These are phyloP conservation scores for Fusarium sp. DNA, from an alignment of 2,329 filamentous ascomycete genomes.

Conservation along the genomic window DNA sequence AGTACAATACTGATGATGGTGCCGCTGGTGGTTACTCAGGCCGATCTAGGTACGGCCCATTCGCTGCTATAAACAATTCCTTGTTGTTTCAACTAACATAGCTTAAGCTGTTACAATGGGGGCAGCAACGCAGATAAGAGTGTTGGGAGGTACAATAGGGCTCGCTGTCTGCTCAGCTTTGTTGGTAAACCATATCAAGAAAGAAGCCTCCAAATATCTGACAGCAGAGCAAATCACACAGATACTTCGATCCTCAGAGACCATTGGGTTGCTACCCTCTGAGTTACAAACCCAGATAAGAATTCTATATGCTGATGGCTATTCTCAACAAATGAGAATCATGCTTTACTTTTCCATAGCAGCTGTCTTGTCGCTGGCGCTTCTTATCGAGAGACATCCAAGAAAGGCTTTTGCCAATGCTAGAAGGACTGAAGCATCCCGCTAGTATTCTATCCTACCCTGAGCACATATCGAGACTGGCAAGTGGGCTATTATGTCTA, in stretches of 20 bases:
- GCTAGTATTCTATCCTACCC: not conserved
- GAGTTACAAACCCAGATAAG: not conserved
- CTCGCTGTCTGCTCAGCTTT: slow-evolving; percentile 24
- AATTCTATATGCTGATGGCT: not conserved
- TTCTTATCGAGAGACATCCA: not conserved
- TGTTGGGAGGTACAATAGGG: slow-evolving; percentile 38
- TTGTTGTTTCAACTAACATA: not conserved
- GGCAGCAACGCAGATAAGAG: slow-evolving; percentile 28
- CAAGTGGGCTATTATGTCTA: not conserved
- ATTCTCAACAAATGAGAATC: slow-evolving; percentile 4
- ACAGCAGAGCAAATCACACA: slow-evolving; percentile 1
- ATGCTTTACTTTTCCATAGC: slow-evolving; percentile 13
- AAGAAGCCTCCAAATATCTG: slow-evolving; percentile 1
- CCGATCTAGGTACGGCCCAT: slow-evolving; percentile 10
- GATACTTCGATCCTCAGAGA: slow-evolving; percentile 8
- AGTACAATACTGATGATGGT: slow-evolving; percentile 34
- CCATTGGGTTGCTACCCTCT: not conserved
- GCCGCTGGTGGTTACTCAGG: slow-evolving; percentile 17
- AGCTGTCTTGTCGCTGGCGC: not conserved
- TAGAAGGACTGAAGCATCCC: not conserved
- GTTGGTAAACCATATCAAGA: slow-evolving; percentile 11
- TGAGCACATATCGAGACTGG: not conserved
- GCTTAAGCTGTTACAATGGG: slow-evolving; percentile 38
- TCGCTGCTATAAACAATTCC: not conserved
- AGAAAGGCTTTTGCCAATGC: not conserved